Evolutionary conservation across 768 basidiomycete genomes (phyloP).

Genomic region (Leccinum imitatum): DNA sequence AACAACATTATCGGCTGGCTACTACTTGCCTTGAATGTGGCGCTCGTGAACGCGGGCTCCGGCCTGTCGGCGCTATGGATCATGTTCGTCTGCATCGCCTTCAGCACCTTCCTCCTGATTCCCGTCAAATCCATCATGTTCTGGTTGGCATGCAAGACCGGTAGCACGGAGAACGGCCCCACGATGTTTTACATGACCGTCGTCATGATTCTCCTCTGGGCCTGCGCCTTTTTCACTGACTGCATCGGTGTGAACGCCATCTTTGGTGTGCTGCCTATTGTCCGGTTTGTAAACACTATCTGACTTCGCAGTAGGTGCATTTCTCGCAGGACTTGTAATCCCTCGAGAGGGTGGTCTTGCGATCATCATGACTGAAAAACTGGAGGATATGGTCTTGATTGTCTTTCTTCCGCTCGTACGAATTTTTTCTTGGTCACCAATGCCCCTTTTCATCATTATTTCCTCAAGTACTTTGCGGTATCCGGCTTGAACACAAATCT

Average conservation of each 20-base stretch:
- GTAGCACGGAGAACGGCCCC: constrained; percentile 79
- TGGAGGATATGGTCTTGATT: constrained; percentile 91
- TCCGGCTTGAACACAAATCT: constrained; percentile 91
- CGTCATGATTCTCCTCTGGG: constrained; percentile 77
- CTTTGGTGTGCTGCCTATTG: constrained; percentile 53
- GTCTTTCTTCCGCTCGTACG: constrained; percentile 83
- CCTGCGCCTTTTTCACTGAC: constrained; percentile 90
- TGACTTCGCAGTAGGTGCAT: constrained; percentile 53
- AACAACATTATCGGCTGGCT: constrained; percentile 89
- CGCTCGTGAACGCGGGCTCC: constrained; percentile 84
- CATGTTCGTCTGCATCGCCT: constrained; percentile 75
- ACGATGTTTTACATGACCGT: constrained; percentile 88
- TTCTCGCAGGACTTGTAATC: constrained; percentile 77
- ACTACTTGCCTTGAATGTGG: constrained; percentile 85
- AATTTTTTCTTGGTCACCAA: not conserved
- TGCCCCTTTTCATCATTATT: not conserved
- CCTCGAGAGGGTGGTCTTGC: constrained; percentile 88
- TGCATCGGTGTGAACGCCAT: constrained; percentile 90
- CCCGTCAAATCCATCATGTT: constrained; percentile 58
- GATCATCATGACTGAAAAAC: constrained; percentile 85
- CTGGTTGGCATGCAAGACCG: constrained; percentile 76
- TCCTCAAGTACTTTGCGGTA: constrained; percentile 81
- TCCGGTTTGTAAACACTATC: not conserved
- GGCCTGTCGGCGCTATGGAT: constrained; percentile 87
- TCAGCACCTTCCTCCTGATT: constrained; percentile 74